A percentile compares a stretch with the other conserved stretches of the same genome.
phyloP scores from a whole-genome alignment of 495 filamentous ascomycete species.

The Durotheca rogersii region DNA sequence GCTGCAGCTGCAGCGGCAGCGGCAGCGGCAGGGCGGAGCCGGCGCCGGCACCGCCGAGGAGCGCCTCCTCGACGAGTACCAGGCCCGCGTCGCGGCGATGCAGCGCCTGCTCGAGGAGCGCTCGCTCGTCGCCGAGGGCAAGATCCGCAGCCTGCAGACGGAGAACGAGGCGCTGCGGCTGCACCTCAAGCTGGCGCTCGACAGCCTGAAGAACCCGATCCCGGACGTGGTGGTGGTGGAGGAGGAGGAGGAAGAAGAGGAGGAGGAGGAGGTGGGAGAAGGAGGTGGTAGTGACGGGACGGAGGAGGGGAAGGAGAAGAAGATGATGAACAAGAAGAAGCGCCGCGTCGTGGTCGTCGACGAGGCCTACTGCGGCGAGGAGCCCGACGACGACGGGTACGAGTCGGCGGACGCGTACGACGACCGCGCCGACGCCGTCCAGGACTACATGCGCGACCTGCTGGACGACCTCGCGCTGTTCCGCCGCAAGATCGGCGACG shows the following conservation, averaged over 20 bases:
- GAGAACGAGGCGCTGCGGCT: constrained; percentile 87
- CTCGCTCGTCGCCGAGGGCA: constrained; percentile 81
- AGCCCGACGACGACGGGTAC: constrained; percentile 45
- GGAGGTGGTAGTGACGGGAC: constrained; percentile 24
- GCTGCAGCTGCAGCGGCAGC: no score
- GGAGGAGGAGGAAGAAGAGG: constrained; percentile 17
- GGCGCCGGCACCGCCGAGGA: constrained; percentile 57
- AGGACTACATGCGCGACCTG: constrained; percentile 67
- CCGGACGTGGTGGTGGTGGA: constrained; percentile 49
- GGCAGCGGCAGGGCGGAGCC: no score
- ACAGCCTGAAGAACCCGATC: constrained; percentile 87
- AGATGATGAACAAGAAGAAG: constrained; percentile 30
- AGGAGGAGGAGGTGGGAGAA: constrained; percentile 24
- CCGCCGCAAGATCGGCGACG: constrained; percentile 78
- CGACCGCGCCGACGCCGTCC: constrained; percentile 56
- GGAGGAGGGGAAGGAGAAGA: constrained; percentile 32
- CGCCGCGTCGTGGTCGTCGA: constrained; percentile 40
- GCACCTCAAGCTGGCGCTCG: constrained; percentile 82
- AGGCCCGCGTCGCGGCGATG: constrained; percentile 79
- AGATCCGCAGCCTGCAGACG: constrained; percentile 79
- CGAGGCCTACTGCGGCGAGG: constrained; percentile 45
- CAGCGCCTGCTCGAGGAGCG: constrained; percentile 94
- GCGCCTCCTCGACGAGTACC: constrained; percentile 88
- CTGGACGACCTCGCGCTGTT: constrained; percentile 79
- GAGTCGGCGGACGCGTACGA: constrained; percentile 53